Base-by-base conservation (phyloP, 2,329 filamentous ascomycete genomes). In the Sporothrix brasiliensis region DNA sequence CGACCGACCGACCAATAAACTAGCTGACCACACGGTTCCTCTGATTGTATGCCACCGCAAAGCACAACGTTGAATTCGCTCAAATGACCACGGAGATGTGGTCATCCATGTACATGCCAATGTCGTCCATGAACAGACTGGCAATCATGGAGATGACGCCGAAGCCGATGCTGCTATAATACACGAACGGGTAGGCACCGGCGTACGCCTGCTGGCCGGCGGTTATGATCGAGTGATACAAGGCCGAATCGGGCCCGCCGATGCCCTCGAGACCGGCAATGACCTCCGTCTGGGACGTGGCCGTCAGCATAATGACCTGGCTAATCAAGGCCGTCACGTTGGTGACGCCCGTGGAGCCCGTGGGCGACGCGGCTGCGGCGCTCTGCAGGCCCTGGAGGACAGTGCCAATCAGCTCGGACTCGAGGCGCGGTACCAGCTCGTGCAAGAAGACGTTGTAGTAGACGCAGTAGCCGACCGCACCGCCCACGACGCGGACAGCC, bases 401-500 rank as follows among this genome's bases (percentile, higher is more conserved):
- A 14, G 83, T 80, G 11, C 79, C 81, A 34, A 84, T 85, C 30
- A 89, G 84, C 63, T 83, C 82, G 50, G 83, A 70, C 2, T 77
- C 79, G 27, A 85, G 83, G 3, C 78, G 76, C 0, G 81, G 80
- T 4, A 81, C 75, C 56, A 86, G 83, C 73, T 83, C 83, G 69
- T 80, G 76, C 69, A 82, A 76, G 72, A 86, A 85, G n/a, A 87
- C 80, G 73, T 87, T 86, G 79, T 83, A 89, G 75, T 83, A 83
- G 61, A 86, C 81, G n/a, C 84, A 83, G 76, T 88, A 90, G 47
- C 87, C 89, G 71, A 91, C 85, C 14, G 86, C 84, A 41, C 89
- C 89, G 61, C 90, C 89, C 49, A 91, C 84, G 69, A 90, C 88
- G 50, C 90, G 88, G 73, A 92, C 87, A n/a, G 88, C 85, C 50